Conservation (phyloP, 75 land plant species). For the Sequoia sempervirens region DNA sequence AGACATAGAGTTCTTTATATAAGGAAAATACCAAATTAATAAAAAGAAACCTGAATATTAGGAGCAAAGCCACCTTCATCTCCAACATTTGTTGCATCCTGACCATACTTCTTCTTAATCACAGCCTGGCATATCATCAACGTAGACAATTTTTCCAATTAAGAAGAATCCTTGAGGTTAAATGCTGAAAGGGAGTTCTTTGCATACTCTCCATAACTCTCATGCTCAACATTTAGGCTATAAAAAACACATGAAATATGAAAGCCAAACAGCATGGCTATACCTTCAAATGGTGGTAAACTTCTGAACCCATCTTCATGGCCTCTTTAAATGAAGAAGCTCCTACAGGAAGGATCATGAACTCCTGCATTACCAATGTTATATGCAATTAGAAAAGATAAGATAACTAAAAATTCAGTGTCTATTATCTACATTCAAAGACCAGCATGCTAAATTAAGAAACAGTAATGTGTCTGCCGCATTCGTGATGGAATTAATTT, state of each 20-base stretch:
- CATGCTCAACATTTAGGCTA: background rate
- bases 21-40: background rate
- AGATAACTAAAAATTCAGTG: background rate
- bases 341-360: slow-evolving; percentile 96
- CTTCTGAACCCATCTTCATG: slow-evolving; percentile 98
- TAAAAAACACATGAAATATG: background rate
- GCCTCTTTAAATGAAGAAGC: slow-evolving; percentile 95
- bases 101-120: slow-evolving; percentile 98
- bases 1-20: background rate
- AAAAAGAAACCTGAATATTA: slow-evolving; percentile 72
- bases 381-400: background rate
- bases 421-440: background rate
- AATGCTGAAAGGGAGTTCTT: background rate
- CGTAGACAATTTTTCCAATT: background rate
- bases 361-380: slow-evolving; percentile 50
- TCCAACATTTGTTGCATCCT: slow-evolving; percentile 98
- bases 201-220: background rate
- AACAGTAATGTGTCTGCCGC: background rate
- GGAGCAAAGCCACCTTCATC: slow-evolving; percentile 99
- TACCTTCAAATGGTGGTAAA: slow-evolving; percentile 89
- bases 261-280: background rate
- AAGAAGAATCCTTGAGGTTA: background rate
- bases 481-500: background rate
- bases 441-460: background rate
- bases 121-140: slow-evolving; percentile 52